A percentile compares a stretch with the other conserved stretches of the same genome.
phyloP scores from a whole-genome alignment of 1,139 yeast species.

The Pichia sp. region DNA sequence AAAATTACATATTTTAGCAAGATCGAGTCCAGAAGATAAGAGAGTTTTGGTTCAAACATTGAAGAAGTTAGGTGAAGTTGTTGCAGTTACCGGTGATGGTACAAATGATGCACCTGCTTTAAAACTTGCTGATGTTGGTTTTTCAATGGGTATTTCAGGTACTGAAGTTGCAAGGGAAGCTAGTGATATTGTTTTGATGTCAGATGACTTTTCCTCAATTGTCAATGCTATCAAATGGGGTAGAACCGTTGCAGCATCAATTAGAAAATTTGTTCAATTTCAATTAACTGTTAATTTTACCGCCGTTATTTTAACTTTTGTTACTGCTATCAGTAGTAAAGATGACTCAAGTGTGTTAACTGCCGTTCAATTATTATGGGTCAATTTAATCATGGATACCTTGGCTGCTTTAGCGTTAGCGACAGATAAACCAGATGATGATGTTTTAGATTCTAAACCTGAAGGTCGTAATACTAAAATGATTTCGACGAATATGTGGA shows the following conservation, averaged over 20 bases:
- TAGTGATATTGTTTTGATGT: conserved; percentile 89
- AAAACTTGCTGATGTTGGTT: conserved; percentile 86
- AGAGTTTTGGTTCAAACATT: conserved; percentile 79
- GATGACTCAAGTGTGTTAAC: conserved; percentile 83
- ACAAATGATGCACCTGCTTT: conserved; percentile 95
- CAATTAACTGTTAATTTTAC: conserved; percentile 94
- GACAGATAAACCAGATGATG: conserved; percentile 90
- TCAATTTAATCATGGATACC: conserved; percentile 95
- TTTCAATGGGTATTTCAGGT: conserved; percentile 91
- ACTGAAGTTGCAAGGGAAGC: conserved; percentile 95
- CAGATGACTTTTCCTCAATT: conserved; percentile 90
- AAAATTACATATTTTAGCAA: conserved; percentile 73
- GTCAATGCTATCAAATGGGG: conserved; percentile 99
- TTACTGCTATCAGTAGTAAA: conserved; percentile 81
- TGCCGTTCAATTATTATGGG: conserved; percentile 97
- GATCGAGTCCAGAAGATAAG: conserved; percentile 95
- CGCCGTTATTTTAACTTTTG: conserved; percentile 88
- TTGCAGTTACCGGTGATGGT: conserved; percentile 98
- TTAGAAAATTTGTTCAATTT: conserved; percentile 91
- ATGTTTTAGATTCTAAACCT: conserved; percentile 73
- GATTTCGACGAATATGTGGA: conserved; percentile 93
- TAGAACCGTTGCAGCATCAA: conserved; percentile 90
- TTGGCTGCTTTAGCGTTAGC: conserved; percentile 97
- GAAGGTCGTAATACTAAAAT: conserved; percentile 77
- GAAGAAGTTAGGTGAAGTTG: conserved; percentile 79